Base-by-base conservation (phyloP, 768 basidiomycete genomes). In the Rhizopogon rudus region DNA sequence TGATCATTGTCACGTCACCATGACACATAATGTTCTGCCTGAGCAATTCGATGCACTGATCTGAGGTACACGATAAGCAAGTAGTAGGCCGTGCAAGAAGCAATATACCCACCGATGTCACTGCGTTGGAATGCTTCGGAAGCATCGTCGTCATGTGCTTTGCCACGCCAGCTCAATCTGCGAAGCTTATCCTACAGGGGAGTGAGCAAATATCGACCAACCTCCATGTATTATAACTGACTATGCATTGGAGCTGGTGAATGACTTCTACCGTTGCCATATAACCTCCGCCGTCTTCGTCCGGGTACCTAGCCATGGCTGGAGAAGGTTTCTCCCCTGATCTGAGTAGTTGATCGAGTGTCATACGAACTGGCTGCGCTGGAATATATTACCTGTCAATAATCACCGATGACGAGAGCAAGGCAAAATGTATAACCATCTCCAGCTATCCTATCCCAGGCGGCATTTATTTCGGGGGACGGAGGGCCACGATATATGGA, bases 1-100 rank as follows among this genome's bases (percentile, higher is more conserved):
- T 14, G 17, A 58, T 50, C 54, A 58, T 55, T 14, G 39, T 51
- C 14, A 43, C 16, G 40, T 58, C 54, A 9, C 53, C 25, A 28
- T 37, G 46, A 25, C 57, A 58, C 57, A 58, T 58, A 14, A 55
- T 4, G n/a, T 44, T 54, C 44, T 58, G 53, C 13, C 57, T 42
- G 42, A 55, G 17, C 31, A 41, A 16, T 28, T 58, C 57, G 22
- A 58, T 17, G 17, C 57, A 58, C 12, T 41, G 42, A 20, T 55
- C 57, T 57, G 16, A 39, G 8, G 8, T n/a, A 25, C 20, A 31
- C n/a, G 5, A 16, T 37, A 14, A 14, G 35, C 35, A 1, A 20
- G 12, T 16, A 22, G 51, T 13, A 43, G 5, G 25, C 14, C 16
- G 40, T 14, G 51, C 5, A 41, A 3, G 8, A 17, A 14, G 6